Evolutionary conservation across 441 rosid species (phyloP), one percentile per base, ranked within the genome.

Genomic region (Aleurites moluccanus): DNA sequence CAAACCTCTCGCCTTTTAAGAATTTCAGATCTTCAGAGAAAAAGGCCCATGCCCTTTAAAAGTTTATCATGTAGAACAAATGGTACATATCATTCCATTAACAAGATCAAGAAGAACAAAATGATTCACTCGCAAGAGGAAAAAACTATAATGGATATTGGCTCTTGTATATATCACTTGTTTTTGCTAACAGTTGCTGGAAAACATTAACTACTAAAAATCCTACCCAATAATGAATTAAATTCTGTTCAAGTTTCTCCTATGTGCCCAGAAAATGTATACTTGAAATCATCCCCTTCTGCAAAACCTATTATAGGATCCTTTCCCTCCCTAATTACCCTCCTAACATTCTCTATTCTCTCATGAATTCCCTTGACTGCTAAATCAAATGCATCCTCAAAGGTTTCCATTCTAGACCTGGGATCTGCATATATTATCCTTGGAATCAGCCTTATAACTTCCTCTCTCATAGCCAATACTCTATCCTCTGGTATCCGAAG

Each of bases 311-410:
- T 45, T 72, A 85, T 69, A 67, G 90, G 88, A 86, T 88, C 90
- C 53, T 78, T 83, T 72, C 91, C 91, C 75, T 85, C 88, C 64
- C 70, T 84, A 62, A 85, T 82, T 60, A 73, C 33, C 67, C 75
- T 72, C 77, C 93, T 85, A 30, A 92, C 85, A 73, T 72, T 68
- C 68, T 85, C 87, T 62, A 90, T 82, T 83, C 83, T 90, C 73
- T 85, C 84, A 6, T 92, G 84, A 71, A 92, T 87, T 35, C 91
- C 94, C 76, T 88, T 84, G 13, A 94, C 75, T 38, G 98, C 89
- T 10, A 92, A 52, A 83, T 92, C 96, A 80, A 92, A 94, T 60
- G 97, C 97, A 75, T 94, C 98, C 80, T 88, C 92, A 52, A 72
- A 50, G 27, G 70, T 83, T 73, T 81, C 83, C 11, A 60, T 56